Conservation (phyloP, 352 stramenopile genomes). For the Phytophthora melonis region DNA sequence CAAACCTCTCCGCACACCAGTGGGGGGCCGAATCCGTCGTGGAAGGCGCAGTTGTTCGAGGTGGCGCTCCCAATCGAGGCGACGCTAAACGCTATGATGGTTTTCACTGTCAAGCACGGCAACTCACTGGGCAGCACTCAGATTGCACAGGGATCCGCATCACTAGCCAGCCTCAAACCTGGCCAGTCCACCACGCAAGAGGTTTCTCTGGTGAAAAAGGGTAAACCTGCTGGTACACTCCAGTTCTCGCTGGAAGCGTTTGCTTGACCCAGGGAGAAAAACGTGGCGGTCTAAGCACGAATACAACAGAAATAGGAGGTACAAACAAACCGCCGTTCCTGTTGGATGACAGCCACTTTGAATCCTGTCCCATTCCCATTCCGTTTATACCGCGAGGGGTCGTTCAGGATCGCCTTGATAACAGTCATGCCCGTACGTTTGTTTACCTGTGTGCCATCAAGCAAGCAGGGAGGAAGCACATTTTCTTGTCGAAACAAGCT, state of each 20-base stretch:
- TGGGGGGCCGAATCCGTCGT: slow-evolving; percentile 3
- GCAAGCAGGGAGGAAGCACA: too few relatives aligned
- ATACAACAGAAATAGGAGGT: neutral
- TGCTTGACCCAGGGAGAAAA: neutral
- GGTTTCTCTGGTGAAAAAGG: slow-evolving; percentile 4
- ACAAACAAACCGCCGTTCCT: too few relatives aligned
- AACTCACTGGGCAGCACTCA: neutral
- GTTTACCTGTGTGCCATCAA: too few relatives aligned
- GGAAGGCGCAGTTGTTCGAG: slow-evolving; percentile 14
- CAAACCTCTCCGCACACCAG: slow-evolving; percentile 3
- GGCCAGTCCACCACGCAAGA: neutral
- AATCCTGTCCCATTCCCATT: neutral
- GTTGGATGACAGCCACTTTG: too few relatives aligned
- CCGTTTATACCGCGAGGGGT: neutral
- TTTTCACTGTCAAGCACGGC: slow-evolving; percentile 2
- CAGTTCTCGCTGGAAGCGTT: slow-evolving; percentile 9
- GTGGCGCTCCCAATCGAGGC: neutral
- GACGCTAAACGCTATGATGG: neutral
- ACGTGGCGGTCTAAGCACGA: neutral
- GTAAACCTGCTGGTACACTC: slow-evolving; percentile 12
- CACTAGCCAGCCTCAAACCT: neutral
- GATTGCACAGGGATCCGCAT: neutral
- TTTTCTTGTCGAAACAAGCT: neutral
- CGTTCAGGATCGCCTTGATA: neutral
- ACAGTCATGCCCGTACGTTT: too few relatives aligned